These are phyloP conservation scores for Dendrostoma leiphaemia DNA, from an alignment of 2,329 filamentous ascomycete species.

Conservation along the genomic window DNA sequence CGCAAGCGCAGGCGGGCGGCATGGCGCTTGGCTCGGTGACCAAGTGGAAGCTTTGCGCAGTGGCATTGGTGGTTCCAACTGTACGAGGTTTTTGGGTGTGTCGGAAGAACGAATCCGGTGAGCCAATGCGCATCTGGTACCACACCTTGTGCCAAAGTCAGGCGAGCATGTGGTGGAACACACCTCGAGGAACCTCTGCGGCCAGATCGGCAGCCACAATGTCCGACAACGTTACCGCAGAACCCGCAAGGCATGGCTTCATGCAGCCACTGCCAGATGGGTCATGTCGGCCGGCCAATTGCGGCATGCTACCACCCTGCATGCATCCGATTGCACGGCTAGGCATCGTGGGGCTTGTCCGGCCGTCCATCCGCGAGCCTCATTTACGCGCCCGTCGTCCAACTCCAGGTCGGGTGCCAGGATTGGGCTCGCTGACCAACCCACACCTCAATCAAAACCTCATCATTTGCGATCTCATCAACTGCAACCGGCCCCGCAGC, in stretches of 20 bases:
- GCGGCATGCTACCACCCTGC: conserved; percentile 31
- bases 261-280: conserved; percentile 17
- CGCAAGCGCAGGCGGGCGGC: conserved; percentile 33
- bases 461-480: conserved; percentile 1
- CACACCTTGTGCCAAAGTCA: conserved; percentile 22
- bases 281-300: conserved; percentile 36
- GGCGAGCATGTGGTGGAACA: conserved; percentile 29
- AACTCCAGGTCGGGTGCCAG: conserved; percentile 35
- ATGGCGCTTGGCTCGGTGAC: conserved; percentile 4
- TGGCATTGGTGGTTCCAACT: neutral
- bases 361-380: conserved; percentile 45
- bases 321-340: conserved; percentile 47
- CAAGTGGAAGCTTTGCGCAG: conserved; percentile 2
- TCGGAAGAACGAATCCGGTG: conserved; percentile 2
- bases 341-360: conserved; percentile 36
- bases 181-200: conserved; percentile 29
- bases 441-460: conserved; percentile 3
- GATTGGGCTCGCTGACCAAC: conserved; percentile 27
- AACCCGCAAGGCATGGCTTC: conserved; percentile 13
- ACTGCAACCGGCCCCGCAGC: conserved; percentile 14
- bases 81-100: conserved; percentile 1
- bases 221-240: conserved; percentile 18
- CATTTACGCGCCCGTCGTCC: conserved; percentile 48
- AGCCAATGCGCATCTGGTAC: conserved; percentile 14
- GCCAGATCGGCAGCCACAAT: conserved; percentile 32